A percentile compares a stretch with the other conserved stretches of the same genome.
These are phyloP conservation scores for Zygotorulaspora florentina DNA, from an alignment of 805 yeast genomes.

Conservation along the genomic window DNA sequence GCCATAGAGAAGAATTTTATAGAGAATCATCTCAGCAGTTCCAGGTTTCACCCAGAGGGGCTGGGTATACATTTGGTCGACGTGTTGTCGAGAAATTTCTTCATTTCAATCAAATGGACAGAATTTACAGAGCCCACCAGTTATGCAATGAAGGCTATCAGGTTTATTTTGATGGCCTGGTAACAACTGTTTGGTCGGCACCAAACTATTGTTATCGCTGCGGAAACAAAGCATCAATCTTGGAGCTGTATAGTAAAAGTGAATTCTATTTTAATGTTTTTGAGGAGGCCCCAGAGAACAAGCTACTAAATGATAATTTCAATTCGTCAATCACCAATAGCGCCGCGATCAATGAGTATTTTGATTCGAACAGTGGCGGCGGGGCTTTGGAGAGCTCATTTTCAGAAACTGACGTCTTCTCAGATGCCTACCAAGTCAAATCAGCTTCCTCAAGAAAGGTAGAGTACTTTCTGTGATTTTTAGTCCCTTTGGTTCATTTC, in stretches of 20 bases:
- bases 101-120: conserved; percentile 68
- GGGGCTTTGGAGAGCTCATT: conserved; percentile 9
- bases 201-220: conserved; percentile 97
- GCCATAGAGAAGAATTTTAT: conserved; percentile 27
- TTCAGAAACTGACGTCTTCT: conserved; percentile 26
- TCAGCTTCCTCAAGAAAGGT: conserved; percentile 33
- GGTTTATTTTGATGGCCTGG: conserved; percentile 81
- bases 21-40: conserved; percentile 49
- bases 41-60: conserved; percentile 90
- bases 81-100: conserved; percentile 87
- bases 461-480: conserved; percentile 31
- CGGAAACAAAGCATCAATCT: conserved; percentile 96
- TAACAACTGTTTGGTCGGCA: conserved; percentile 97
- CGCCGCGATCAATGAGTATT: conserved; percentile 19
- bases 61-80: conserved; percentile 93
- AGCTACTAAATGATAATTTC: conserved; percentile 33
- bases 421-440: conserved; percentile 34
- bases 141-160: conserved; percentile 95
- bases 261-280: conserved; percentile 81
- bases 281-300: conserved; percentile 95
- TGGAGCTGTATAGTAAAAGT: conserved; percentile 72
- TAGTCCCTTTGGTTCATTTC: conserved; percentile 8
- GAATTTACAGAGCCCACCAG: conserved; percentile 91
- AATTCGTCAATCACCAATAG: conserved; percentile 15
- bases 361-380: conserved; percentile 14